Base-by-base conservation (phyloP, 2,329 filamentous ascomycete species). In the Acrocalymma vagum region DNA sequence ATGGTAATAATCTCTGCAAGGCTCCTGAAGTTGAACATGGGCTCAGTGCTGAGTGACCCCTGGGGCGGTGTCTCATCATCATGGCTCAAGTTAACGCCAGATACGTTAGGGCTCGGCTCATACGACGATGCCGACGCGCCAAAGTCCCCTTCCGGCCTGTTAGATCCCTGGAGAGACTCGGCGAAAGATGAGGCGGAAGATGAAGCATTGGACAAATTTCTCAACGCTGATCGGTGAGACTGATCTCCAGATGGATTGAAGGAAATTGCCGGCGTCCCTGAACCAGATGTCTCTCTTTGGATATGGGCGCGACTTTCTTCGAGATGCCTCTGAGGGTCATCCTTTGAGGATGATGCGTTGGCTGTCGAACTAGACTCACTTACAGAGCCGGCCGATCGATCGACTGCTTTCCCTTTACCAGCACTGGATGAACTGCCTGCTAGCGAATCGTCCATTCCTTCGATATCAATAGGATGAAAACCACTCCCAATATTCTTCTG, bases 11-110 rank as follows among this genome's bases (percentile, higher is more conserved):
- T 89, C 48, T 90, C 88, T 2, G 90, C 88, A 15, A 97, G 74
- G 55, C 90, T 96, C 40, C 85, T 80, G 64, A 96, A 96, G 67
- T 96, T 96, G 71, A 95, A 94, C 81, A 96, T 84, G 3, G 90
- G 83, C 63, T 96, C 92, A 0, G 79, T 73, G 29, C 78, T 78
- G 4, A 75, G 79, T 5, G 71, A 72, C 51, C 72, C 72, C 9
- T 57, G 57, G 28, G 62, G 46, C 9, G 62, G 55, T 6, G 58
- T 62, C 26, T 65, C 64, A 21, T 59, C 53, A 21, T 59, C 53
- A 7, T 52, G 57, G 29, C 49, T 51, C 13, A 68, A 29, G 34
- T 58, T 83, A 2, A 80, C 60, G 4, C 78, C 79, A 48, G 82
- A 85, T 1, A 75, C 76, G 30, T 76, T 79, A 0, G 81, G 78